phyloP scores from a whole-genome alignment of 2,329 filamentous ascomycete genomes.

The Diplodia corticola region DNA sequence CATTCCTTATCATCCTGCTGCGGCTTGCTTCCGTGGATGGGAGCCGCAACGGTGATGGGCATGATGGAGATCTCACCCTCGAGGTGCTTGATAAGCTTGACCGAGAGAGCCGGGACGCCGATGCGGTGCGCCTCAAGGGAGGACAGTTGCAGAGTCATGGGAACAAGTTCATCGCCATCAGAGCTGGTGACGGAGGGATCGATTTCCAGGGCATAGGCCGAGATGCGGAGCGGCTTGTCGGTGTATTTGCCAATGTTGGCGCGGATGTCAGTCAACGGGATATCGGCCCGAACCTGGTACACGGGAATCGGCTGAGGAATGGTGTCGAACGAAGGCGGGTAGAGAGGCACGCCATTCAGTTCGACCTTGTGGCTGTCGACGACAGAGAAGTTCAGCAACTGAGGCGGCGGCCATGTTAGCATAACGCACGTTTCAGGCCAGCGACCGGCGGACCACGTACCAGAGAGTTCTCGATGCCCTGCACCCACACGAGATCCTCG shows the following conservation, averaged over 20 bases:
- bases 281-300: slow-evolving; percentile 34
- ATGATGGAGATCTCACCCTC: slow-evolving; percentile 42
- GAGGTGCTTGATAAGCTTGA: slow-evolving; percentile 41
- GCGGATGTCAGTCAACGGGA: slow-evolving; percentile 25
- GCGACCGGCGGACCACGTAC: slow-evolving; percentile 30
- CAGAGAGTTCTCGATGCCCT: slow-evolving; percentile 37
- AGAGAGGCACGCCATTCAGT: slow-evolving; percentile 41
- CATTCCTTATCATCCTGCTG: slow-evolving; percentile 28
- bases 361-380: slow-evolving; percentile 34
- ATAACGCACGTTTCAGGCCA: slow-evolving; percentile 8
- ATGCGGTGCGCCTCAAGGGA: slow-evolving; percentile 37
- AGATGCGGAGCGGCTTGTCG: slow-evolving; percentile 34
- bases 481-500: slow-evolving; percentile 32
- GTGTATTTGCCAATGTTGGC: slow-evolving; percentile 24
- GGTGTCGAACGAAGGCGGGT: slow-evolving; percentile 38
- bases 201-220: slow-evolving; percentile 37
- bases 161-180: slow-evolving; percentile 40
- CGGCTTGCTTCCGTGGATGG: slow-evolving; percentile 27
- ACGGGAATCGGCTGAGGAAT: slow-evolving; percentile 36
- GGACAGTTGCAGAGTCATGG: slow-evolving; percentile 40
- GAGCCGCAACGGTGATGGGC: slow-evolving; percentile 35
- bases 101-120: slow-evolving; percentile 36
- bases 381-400: slow-evolving; percentile 42
- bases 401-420: slow-evolving; percentile 26
- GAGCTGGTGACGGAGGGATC: slow-evolving; percentile 38